Conservation (phyloP, 1,284 basidiomycete genomes). For the Malassezia psittaci region DNA sequence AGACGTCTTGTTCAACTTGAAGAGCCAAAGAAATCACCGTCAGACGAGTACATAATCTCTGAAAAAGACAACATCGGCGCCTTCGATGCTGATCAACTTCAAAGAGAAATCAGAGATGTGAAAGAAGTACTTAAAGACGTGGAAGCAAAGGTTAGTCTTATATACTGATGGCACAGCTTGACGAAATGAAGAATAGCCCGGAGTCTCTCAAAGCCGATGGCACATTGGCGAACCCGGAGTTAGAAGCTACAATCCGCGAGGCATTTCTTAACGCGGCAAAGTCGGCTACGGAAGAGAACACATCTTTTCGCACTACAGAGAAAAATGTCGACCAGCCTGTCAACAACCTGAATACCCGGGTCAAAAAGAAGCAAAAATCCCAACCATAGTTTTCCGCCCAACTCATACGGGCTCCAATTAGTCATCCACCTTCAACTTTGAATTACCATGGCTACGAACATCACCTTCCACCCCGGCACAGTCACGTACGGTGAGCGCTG, state of each 20-base stretch:
- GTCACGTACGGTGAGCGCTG: conserved; percentile 41
- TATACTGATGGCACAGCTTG: conserved; percentile 16
- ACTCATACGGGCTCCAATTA: background rate
- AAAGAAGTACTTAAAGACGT: conserved; percentile 36
- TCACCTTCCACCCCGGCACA: conserved; percentile 66
- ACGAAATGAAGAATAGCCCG: conserved; percentile 28
- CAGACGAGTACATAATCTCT: background rate
- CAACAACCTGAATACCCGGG: conserved; percentile 12
- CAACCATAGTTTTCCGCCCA: background rate
- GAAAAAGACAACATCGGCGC: conserved; percentile 20
- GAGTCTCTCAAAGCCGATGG: conserved; percentile 27
- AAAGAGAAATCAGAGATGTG: conserved; percentile 31
- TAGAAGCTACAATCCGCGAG: conserved; percentile 41
- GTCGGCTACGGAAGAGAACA: background rate
- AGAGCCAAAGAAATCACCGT: conserved; percentile 8
- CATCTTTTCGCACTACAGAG: background rate
- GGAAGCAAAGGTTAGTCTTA: conserved; percentile 23
- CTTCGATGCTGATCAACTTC: conserved; percentile 20
- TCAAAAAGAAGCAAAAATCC: conserved; percentile 15
- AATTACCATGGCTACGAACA: conserved; percentile 65
- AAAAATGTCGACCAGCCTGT: conserved; percentile 1
- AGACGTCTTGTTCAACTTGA: conserved; percentile 24
- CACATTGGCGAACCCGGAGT: conserved; percentile 25
- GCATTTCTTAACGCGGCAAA: conserved; percentile 33
- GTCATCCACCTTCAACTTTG: conserved; percentile 1